A percentile compares a stretch with the other conserved stretches of the same genome.
Conservation (phyloP, 1,139 yeast species). For the Suhomyces guaymorum region DNA sequence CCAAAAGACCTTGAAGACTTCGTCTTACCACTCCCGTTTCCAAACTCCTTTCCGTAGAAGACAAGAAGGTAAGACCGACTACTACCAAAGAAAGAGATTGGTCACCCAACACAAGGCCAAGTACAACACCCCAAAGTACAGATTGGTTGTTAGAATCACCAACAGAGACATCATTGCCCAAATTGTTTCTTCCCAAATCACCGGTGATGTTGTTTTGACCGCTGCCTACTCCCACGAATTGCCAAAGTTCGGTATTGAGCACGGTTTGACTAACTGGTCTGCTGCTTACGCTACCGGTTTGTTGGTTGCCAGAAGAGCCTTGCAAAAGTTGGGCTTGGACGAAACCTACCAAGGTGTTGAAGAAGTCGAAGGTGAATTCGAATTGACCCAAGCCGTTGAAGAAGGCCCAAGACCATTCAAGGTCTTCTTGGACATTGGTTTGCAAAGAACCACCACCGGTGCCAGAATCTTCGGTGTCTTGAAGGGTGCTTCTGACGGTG, state of each 20-base stretch:
- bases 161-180: slow-evolving; percentile 99
- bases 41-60: slow-evolving; percentile 99
- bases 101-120: slow-evolving; percentile 99
- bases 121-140: slow-evolving; percentile 99
- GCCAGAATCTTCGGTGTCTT: slow-evolving; percentile 99
- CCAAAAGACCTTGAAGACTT: slow-evolving; percentile 69
- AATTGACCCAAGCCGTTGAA: slow-evolving; percentile 98
- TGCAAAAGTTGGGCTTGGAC: slow-evolving; percentile 96
- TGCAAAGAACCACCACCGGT: slow-evolving; percentile 99
- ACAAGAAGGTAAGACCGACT: slow-evolving; percentile 99
- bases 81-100: slow-evolving; percentile 99
- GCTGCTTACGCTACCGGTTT: slow-evolving; percentile 99
- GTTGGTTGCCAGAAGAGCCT: slow-evolving; percentile 98
- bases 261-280: slow-evolving; percentile 99
- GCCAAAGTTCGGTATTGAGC: slow-evolving; percentile 96
- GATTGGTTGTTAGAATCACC: slow-evolving; percentile 99
- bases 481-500: slow-evolving; percentile 99
- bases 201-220: slow-evolving; percentile 94
- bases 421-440: slow-evolving; percentile 99
- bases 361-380: slow-evolving; percentile 99
- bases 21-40: slow-evolving; percentile 99
- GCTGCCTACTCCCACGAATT: slow-evolving; percentile 99
- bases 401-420: slow-evolving; percentile 99
- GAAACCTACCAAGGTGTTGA: slow-evolving; percentile 98
- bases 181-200: slow-evolving; percentile 92